Evolutionary conservation across 164 flowering plant species (phyloP).

Genomic region (Pachysandra terminalis): DNA sequence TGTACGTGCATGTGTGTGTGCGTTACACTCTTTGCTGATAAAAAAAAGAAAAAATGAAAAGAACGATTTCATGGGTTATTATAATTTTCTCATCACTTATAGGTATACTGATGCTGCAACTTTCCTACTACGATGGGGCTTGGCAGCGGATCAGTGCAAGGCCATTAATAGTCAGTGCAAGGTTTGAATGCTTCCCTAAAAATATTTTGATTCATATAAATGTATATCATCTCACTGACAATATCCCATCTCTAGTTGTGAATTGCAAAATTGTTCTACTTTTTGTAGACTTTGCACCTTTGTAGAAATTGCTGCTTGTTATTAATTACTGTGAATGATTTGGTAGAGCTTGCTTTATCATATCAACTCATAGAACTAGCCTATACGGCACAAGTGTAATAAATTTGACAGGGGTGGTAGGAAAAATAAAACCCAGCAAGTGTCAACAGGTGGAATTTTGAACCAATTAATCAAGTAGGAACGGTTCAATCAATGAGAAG

Average conservation of each 20-base stretch:
- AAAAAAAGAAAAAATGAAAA: too few relatives aligned
- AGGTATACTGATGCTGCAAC: slow-evolving; percentile 95
- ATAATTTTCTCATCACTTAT: slow-evolving; percentile 5
- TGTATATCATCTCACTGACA: neutral
- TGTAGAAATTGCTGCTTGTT: neutral
- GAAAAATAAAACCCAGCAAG: too few relatives aligned
- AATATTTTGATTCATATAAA: neutral
- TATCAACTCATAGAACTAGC: neutral
- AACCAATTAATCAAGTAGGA: too few relatives aligned
- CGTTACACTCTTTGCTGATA: too few relatives aligned
- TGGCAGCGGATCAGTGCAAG: slow-evolving; percentile 84
- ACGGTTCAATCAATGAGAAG: too few relatives aligned
- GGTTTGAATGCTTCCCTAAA: slow-evolving; percentile 33
- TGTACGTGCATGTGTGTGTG: too few relatives aligned
- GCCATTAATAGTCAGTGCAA: slow-evolving; percentile 91
- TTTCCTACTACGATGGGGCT: slow-evolving; percentile 63
- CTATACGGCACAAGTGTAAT: too few relatives aligned
- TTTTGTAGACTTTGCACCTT: neutral
- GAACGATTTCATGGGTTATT: neutral
- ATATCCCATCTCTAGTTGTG: neutral
- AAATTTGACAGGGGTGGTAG: too few relatives aligned
- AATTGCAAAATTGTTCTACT: neutral
- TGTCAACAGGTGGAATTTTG: too few relatives aligned
- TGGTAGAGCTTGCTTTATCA: neutral
- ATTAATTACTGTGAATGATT: neutral